phyloP scores from a whole-genome alignment of 441 rosid species.

The Mallotus repandus region DNA sequence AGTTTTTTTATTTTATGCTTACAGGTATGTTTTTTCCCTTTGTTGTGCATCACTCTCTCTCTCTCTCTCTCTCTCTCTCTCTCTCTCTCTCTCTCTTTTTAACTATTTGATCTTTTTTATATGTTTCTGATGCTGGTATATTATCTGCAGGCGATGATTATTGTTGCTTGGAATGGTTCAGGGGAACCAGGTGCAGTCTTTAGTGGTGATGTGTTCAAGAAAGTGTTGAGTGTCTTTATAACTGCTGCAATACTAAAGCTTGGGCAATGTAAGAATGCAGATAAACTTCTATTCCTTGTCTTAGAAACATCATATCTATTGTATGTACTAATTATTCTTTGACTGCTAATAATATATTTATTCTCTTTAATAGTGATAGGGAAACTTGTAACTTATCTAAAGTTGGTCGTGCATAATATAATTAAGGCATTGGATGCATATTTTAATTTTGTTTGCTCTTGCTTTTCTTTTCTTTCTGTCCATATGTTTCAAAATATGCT shows the following conservation, averaged over 20 bases:
- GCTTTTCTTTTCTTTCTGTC: not conserved
- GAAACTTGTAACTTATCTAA: not conserved
- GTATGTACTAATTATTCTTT: not conserved
- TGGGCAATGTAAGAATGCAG: conserved; percentile 72
- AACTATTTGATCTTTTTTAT: conserved; percentile 18
- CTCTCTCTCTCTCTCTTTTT: too few species aligned
- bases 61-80: too few species aligned
- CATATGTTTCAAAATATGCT: not conserved
- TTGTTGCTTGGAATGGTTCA: conserved; percentile 86
- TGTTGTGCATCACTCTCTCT: too few species aligned
- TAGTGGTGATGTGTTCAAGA: conserved; percentile 59
- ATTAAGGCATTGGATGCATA: not conserved
- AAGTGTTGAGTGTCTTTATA: conserved; percentile 83
- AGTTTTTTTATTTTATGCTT: conserved; percentile 83
- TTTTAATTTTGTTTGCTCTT: not conserved
- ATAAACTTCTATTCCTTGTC: not conserved
- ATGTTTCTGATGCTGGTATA: conserved; percentile 27
- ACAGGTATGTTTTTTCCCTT: conserved; percentile 52
- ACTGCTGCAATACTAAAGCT: conserved; percentile 97
- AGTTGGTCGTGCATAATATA: not conserved
- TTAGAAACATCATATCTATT: not conserved
- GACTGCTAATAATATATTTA: not conserved
- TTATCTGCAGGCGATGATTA: conserved; percentile 80
- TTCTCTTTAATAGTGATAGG: not conserved
- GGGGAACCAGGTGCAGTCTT: conserved; percentile 61